A percentile compares a stretch with the other conserved stretches of the same genome.
These are phyloP conservation scores for Psidium friedrichsthalianum DNA, from an alignment of 345 rosid species.

Conservation along the genomic window DNA sequence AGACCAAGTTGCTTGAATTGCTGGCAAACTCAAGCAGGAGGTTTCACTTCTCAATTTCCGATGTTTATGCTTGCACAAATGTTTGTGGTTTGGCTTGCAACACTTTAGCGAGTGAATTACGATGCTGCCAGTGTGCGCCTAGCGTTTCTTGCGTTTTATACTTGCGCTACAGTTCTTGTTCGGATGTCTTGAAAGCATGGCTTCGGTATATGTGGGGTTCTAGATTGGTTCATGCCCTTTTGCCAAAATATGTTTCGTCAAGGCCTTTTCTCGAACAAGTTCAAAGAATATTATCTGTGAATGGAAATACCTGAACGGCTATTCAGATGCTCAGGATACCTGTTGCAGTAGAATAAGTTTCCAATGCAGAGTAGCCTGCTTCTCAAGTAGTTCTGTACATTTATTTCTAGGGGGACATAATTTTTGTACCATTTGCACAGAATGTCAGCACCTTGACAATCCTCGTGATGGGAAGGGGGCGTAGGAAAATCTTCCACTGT, in stretches of 20 bases:
- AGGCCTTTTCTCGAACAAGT: background rate
- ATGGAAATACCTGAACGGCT: background rate
- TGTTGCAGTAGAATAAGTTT: background rate
- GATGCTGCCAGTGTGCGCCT: background rate
- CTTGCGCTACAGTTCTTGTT: background rate
- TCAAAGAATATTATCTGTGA: background rate
- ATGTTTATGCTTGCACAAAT: background rate
- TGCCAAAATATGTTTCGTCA: background rate
- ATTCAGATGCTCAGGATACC: background rate
- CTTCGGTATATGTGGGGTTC: background rate
- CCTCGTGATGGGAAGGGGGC: slow-evolving; percentile 91
- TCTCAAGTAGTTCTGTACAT: background rate
- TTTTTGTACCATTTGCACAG: slow-evolving; percentile 15
- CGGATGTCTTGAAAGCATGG: background rate
- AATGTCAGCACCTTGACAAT: slow-evolving; percentile 55
- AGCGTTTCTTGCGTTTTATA: background rate
- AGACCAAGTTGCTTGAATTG: slow-evolving; percentile 55
- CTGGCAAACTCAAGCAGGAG: slow-evolving; percentile 66
- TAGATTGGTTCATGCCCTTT: background rate
- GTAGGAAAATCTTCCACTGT: slow-evolving; percentile 85
- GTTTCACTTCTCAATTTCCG: slow-evolving; percentile 12
- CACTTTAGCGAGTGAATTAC: background rate
- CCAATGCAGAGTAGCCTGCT: background rate
- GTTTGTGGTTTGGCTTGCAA: background rate
- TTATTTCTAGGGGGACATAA: background rate